Evolutionary conservation across 805 yeast species (phyloP).

Genomic region (Lachancea fermentati): DNA sequence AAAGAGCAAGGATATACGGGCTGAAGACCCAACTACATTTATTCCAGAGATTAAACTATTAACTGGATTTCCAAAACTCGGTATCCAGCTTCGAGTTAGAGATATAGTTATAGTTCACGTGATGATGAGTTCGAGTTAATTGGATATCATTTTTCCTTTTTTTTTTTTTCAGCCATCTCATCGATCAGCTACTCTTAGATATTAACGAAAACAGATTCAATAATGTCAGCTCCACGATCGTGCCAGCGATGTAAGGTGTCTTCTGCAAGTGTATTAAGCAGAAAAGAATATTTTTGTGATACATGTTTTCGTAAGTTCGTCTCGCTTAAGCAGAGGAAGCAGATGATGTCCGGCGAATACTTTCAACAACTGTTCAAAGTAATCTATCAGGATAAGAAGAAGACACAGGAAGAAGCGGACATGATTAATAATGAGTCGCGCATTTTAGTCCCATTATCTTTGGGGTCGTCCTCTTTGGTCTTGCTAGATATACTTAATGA

Average conservation of each 20-base stretch:
- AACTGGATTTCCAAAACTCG: no score
- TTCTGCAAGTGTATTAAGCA: slow-evolving; percentile 19
- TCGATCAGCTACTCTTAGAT: neutral
- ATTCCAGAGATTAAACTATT: no score
- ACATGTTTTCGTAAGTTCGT: slow-evolving; percentile 68
- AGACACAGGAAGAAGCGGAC: slow-evolving; percentile 18
- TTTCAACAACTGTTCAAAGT: slow-evolving; percentile 63
- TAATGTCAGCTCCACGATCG: neutral
- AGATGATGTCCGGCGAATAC: slow-evolving; percentile 57
- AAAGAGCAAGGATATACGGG: no score
- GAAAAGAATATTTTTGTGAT: slow-evolving; percentile 31
- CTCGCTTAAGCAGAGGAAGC: slow-evolving; percentile 74
- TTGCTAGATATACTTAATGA: slow-evolving; percentile 61
- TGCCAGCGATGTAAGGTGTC: slow-evolving; percentile 25
- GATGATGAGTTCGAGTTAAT: no score
- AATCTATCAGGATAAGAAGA: slow-evolving; percentile 23
- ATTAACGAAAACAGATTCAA: neutral
- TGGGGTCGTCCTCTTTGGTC: slow-evolving; percentile 63
- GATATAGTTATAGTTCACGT: no score
- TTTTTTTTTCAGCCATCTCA: neutral
- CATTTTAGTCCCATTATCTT: slow-evolving; percentile 56
- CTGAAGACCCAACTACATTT: no score
- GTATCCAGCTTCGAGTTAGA: no score
- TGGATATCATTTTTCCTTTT: neutral
- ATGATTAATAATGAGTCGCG: slow-evolving; percentile 36